Conservation (phyloP, 2,329 filamentous ascomycete genomes). For the Xylaria polymorpha region DNA sequence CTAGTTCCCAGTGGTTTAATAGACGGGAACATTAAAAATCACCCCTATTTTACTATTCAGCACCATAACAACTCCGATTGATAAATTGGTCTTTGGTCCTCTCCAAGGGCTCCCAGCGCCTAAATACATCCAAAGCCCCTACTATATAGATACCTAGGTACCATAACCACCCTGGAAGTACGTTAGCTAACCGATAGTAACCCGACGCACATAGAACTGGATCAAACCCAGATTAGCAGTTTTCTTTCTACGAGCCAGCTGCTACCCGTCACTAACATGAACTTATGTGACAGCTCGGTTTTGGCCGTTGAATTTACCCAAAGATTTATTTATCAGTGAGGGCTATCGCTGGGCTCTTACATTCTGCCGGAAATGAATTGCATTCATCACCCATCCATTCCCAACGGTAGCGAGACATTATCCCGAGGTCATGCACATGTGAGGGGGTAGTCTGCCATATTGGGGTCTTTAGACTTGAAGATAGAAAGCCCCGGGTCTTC, state of each 20-base stretch:
- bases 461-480: background rate
- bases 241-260: background rate
- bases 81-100: background rate
- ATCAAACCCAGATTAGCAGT: background rate
- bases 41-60: too few relatives aligned
- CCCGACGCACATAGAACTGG: too few relatives aligned
- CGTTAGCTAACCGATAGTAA: background rate
- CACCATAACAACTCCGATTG: too few relatives aligned
- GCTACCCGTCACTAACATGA: background rate
- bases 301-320: conserved; percentile 30
- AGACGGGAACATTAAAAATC: too few relatives aligned
- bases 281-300: background rate
- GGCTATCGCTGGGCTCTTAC: conserved; percentile 18
- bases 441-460: conserved; percentile 17
- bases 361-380: conserved; percentile 45
- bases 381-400: background rate
- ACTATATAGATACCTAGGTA: background rate
- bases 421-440: conserved; percentile 12
- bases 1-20: too few relatives aligned
- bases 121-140: background rate
- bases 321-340: conserved; percentile 19
- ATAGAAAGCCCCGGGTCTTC: background rate
- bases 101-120: background rate
- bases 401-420: conserved; percentile 13
- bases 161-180: background rate